Percentiles rank a stretch among this genome's conserved stretches.
Conservation (phyloP, 306 rosid species). For the Lupinus albus region DNA sequence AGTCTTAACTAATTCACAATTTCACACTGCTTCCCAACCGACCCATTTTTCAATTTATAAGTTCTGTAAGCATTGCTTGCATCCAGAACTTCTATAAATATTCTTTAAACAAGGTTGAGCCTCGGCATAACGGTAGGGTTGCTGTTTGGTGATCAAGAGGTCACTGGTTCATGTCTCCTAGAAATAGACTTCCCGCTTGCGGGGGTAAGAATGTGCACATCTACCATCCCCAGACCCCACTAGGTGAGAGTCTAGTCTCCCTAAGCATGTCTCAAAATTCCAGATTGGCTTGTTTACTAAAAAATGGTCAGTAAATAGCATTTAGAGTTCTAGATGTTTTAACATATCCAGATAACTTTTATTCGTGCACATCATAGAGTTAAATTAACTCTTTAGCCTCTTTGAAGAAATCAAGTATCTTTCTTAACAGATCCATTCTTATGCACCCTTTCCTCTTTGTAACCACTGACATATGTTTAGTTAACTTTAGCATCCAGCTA, state of each 20-base stretch:
- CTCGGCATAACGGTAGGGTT: too few relatives aligned
- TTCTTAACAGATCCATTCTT: not conserved
- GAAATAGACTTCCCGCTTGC: too few relatives aligned
- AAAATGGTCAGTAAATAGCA: conserved; percentile 9
- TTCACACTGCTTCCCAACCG: not conserved
- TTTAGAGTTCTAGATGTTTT: conserved; percentile 29
- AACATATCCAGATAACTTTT: conserved; percentile 14
- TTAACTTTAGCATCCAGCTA: not conserved
- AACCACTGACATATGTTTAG: not conserved
- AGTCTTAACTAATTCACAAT: not conserved
- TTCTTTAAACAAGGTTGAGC: conserved; percentile 6
- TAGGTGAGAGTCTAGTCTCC: too few relatives aligned
- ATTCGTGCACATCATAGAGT: not conserved
- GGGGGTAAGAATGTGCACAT: too few relatives aligned
- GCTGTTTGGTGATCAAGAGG: too few relatives aligned
- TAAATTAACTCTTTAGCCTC: conserved; percentile 3
- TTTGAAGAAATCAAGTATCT: not conserved
- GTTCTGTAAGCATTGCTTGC: conserved; percentile 8
- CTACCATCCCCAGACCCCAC: too few relatives aligned
- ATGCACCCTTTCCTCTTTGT: conserved; percentile 3
- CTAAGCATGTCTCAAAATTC: conserved; percentile 2
- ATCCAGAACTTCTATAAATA: conserved; percentile 1
- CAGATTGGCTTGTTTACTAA: not conserved
- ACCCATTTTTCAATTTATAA: not conserved
- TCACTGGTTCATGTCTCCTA: too few relatives aligned